Conservation (phyloP, 768 basidiomycete genomes). For the Cystobasidium tubakii region DNA sequence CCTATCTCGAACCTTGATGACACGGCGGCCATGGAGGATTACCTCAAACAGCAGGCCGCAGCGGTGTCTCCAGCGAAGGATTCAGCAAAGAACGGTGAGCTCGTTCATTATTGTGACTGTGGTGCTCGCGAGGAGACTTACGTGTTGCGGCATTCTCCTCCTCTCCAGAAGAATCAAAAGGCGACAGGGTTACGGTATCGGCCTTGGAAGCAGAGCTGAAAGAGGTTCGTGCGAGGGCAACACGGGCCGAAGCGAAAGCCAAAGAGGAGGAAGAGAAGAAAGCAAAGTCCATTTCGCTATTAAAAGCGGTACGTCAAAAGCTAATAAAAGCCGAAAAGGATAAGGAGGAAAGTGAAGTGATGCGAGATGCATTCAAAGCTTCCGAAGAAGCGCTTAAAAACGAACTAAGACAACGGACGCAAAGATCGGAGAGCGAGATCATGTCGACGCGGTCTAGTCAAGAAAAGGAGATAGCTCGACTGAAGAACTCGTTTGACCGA, state of each 20-base stretch:
- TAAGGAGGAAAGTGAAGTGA: constrained; percentile 53
- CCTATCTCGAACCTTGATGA: neutral
- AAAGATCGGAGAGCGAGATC: constrained; percentile 25
- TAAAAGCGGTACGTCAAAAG: constrained; percentile 94
- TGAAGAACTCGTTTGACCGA: constrained; percentile 50
- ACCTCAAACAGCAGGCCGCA: neutral
- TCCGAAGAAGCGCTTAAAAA: constrained; percentile 8
- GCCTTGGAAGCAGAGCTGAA: constrained; percentile 12
- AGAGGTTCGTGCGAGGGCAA: constrained; percentile 39
- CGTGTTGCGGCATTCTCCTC: neutral
- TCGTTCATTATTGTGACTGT: neutral
- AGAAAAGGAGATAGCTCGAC: constrained; percentile 50
- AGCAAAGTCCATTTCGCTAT: constrained; percentile 78
- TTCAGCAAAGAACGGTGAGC: neutral
- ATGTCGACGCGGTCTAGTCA: constrained; percentile 30
- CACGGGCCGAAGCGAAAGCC: constrained; percentile 55
- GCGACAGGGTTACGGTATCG: neutral
- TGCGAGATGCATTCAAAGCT: constrained; percentile 32
- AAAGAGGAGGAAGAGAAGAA: constrained; percentile 98
- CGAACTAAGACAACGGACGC: neutral
- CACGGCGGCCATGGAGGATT: neutral
- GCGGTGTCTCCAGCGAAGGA: neutral
- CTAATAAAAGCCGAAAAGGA: constrained; percentile 91
- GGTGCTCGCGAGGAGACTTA: neutral
- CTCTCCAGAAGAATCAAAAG: neutral